Conservation (phyloP, 140 eudicot species). For the Flaveria floridana region DNA sequence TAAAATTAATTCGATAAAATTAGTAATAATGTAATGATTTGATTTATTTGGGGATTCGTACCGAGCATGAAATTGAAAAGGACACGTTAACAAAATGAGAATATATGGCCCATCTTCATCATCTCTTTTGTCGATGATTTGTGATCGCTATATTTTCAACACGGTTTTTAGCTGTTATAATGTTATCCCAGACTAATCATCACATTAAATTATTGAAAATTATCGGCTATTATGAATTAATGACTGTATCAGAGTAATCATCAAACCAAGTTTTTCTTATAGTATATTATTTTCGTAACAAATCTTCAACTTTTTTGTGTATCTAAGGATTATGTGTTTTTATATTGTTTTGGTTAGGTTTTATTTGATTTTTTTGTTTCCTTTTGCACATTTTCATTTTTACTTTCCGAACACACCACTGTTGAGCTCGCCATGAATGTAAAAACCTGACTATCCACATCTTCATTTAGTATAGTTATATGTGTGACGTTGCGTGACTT, state of each 20-base stretch:
- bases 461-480: too few relatives aligned
- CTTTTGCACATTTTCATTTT: too few relatives aligned
- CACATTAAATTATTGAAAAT: not conserved
- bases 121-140: slow-evolving; percentile 21
- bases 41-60: slow-evolving; percentile 35
- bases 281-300: too few relatives aligned
- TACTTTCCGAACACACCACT: too few relatives aligned
- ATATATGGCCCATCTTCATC: slow-evolving; percentile 29
- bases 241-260: not conserved
- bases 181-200: slow-evolving; percentile 10
- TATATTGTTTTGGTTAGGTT: too few relatives aligned
- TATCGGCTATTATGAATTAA: not conserved
- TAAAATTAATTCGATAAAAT: not conserved
- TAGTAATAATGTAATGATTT: slow-evolving; percentile 17
- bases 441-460: too few relatives aligned
- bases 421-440: too few relatives aligned
- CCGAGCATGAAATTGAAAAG: slow-evolving; percentile 24
- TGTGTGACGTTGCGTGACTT: too few relatives aligned
- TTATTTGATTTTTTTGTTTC: too few relatives aligned
- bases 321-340: too few relatives aligned
- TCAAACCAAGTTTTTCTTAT: too few relatives aligned
- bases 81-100: slow-evolving; percentile 20
- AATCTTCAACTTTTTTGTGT: too few relatives aligned
- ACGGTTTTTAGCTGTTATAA: slow-evolving; percentile 8
- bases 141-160: slow-evolving; percentile 3